Evolutionary conservation across 139 green algal genomes (phyloP).

Genomic region (Medakamo hakoo): DNA sequence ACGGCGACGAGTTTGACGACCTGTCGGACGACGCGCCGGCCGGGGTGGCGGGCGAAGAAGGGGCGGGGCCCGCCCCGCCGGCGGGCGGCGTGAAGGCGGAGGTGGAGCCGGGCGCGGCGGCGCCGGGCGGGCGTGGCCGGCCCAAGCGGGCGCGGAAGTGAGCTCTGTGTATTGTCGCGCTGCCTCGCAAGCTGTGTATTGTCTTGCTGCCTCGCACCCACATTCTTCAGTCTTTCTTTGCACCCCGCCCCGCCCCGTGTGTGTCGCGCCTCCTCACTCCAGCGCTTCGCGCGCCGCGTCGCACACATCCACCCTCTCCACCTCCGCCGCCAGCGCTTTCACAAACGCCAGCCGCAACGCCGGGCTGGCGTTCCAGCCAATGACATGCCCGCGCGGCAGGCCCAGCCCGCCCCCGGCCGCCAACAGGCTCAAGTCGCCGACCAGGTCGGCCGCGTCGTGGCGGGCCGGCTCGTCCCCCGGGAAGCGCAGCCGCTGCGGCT

Average conservation of each 20-base stretch:
- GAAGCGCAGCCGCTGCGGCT: constrained; percentile 29
- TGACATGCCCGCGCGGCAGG: constrained; percentile 49
- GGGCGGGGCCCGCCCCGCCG: no score
- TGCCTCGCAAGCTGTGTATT: no score
- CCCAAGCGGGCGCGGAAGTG: background rate
- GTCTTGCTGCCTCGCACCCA: no score
- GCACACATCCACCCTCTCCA: background rate
- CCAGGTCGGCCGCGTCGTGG: constrained; percentile 46
- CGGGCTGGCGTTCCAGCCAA: constrained; percentile 39
- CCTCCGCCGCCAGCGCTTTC: background rate
- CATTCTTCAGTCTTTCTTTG: background rate
- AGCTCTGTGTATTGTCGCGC: background rate
- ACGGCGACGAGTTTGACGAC: background rate
- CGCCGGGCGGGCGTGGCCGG: no score
- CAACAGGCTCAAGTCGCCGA: constrained; percentile 54
- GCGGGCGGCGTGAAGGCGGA: no score
- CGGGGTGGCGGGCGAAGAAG: background rate
- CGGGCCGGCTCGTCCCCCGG: constrained; percentile 47
- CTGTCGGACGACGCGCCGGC: background rate
- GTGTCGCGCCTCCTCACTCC: no score
- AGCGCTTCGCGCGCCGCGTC: no score
- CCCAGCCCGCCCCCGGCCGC: constrained; percentile 25
- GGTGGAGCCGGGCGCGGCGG: background rate
- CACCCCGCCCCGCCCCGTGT: no score
- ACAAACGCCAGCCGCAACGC: background rate